A percentile compares a stretch with the other conserved stretches of the same genome.
Evolutionary conservation across 192 early-diverging fungal species (phyloP).

Genomic region (Coemansia sp.): DNA sequence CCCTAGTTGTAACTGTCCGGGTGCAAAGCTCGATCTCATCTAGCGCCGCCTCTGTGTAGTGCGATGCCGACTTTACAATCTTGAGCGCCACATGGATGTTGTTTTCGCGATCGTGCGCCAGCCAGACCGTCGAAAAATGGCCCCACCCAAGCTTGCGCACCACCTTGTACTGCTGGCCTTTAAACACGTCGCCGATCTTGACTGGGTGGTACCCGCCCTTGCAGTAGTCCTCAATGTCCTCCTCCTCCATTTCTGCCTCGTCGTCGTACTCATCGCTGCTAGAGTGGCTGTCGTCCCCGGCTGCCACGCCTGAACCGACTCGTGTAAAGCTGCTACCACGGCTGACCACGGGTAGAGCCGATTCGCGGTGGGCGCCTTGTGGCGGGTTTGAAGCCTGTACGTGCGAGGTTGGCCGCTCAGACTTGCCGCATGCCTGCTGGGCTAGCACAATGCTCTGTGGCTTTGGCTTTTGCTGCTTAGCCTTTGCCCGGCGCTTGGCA

Average conservation of each 20-base stretch:
- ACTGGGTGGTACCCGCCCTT: slow-evolving; percentile 96
- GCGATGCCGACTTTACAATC: slow-evolving; percentile 93
- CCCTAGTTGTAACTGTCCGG: slow-evolving; percentile 63
- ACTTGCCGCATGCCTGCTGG: neutral
- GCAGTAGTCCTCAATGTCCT: slow-evolving; percentile 89
- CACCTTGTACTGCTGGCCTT: slow-evolving; percentile 80
- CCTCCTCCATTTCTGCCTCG: slow-evolving; percentile 74
- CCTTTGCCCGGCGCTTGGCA: slow-evolving; percentile 57
- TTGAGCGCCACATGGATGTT: slow-evolving; percentile 92
- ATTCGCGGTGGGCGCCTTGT: neutral
- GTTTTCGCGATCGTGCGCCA: slow-evolving; percentile 75
- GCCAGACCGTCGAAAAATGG: slow-evolving; percentile 98
- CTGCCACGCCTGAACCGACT: slow-evolving; percentile 7
- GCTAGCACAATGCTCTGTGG: slow-evolving; percentile 1
- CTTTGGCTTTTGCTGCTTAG: slow-evolving; percentile 52
- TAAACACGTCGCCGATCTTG: slow-evolving; percentile 79
- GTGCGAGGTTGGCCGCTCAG: neutral
- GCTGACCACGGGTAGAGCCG: slow-evolving; percentile 1
- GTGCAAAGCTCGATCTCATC: slow-evolving; percentile 97
- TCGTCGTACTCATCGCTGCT: slow-evolving; percentile 53
- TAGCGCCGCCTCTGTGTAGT: slow-evolving; percentile 94
- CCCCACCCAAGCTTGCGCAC: slow-evolving; percentile 98
- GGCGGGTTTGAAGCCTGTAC: slow-evolving; percentile 7
- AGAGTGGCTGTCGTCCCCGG: slow-evolving; percentile 13
- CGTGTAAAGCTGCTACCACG: slow-evolving; percentile 7